Conservation (phyloP, 768 basidiomycete species). For the Podaxis sp. region DNA sequence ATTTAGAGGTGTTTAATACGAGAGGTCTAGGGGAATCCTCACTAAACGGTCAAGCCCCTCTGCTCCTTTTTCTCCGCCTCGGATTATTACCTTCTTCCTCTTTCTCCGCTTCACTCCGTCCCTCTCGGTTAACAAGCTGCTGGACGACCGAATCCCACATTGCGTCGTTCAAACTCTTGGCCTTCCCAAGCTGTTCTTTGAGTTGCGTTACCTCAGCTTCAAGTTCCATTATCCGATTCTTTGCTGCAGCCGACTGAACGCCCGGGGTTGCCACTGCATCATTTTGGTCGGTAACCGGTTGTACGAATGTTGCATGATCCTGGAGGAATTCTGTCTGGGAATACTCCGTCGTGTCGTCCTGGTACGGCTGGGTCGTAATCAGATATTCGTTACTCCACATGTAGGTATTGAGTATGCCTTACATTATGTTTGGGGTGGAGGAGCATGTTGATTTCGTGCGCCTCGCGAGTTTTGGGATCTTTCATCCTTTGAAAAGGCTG, state of each 20-base stretch:
- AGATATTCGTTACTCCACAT: neutral
- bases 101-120: constrained; percentile 16
- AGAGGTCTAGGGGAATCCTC: neutral
- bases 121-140: constrained; percentile 35
- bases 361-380: constrained; percentile 18
- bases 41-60: constrained; percentile 15
- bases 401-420: constrained; percentile 10
- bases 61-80: constrained; percentile 20
- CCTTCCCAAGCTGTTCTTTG: constrained; percentile 69
- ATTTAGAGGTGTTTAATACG: neutral
- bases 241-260: constrained; percentile 31
- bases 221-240: constrained; percentile 59
- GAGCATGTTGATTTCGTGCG: constrained; percentile 66
- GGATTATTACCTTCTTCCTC: constrained; percentile 12
- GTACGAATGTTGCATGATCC: constrained; percentile 66
- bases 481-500: constrained; percentile 69
- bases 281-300: constrained; percentile 30
- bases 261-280: neutral
- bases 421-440: constrained; percentile 47
- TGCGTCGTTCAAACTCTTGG: constrained; percentile 86
- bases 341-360: constrained; percentile 36
- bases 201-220: constrained; percentile 67
- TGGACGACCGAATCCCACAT: constrained; percentile 92
- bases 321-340: constrained; percentile 49
- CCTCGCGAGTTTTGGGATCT: constrained; percentile 61